Base-by-base conservation (phyloP, 208 protist genomes). In the Trypanosoma platydactyli region DNA sequence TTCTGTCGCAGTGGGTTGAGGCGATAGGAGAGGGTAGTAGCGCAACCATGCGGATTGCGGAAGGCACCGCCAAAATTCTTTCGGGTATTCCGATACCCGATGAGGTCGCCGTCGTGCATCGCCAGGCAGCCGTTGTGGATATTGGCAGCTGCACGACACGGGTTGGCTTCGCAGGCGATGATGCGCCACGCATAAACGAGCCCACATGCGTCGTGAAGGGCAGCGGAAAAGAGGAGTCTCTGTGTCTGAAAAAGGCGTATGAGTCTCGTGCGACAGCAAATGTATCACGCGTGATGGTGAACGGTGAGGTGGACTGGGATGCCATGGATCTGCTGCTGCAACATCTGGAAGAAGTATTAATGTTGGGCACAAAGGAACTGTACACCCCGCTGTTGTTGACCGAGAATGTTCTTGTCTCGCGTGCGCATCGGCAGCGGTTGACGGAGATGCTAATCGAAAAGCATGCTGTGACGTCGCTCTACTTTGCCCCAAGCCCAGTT, bases 391-490 rank as follows among this genome's bases (percentile, higher is more conserved):
- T 97, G 45, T 64, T 98, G 18, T 15, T 98, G 24, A 92, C 91
- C 38, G 92, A 98, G 72, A 89, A 95, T 71, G 78, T 85, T 25
- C 77, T 97, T 22, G 85, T 94, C 46, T 84, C 92, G 30, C 76
- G 72, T 12, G 78, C 64, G 16, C 91, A 98, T 66, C 81, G 94
- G 20, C 84, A 96, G 58, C 81, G 82, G 55, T 84, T 96, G 54
- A 79, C 81, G 20, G 86, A 98, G 71, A 70, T 98, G 1, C 72
- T 98, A 5, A 94, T 95, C 51, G 94, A 98, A 76, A 92, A 84
- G 55, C 82, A 88, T 73, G 56, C 71, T 33, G 69, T 94, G 7
- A 64, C 64, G 12, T 53, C 88, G 4, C 45, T 91, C 0, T 88
- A 80, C 63, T 90, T 98, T 59, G 70, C 75, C 1, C 64, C 84